Percentiles rank a stretch among this genome's conserved stretches.
Conservation (phyloP, 768 basidiomycete species). For the Leucocoprinus sp. region DNA sequence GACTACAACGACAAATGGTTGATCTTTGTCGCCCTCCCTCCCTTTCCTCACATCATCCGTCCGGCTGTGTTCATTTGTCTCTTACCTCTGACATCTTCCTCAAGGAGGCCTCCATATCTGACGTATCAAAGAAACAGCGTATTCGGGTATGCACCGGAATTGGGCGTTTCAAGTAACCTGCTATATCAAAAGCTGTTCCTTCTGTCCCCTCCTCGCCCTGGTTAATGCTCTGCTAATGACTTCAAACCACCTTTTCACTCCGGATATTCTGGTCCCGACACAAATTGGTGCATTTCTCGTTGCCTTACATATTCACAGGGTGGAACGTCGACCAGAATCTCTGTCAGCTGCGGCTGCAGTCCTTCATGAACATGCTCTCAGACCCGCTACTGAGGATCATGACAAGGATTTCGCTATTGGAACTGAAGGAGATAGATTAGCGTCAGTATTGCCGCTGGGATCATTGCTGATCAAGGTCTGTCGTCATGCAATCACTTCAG, state of each 20-base stretch:
- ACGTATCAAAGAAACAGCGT: too few relatives aligned
- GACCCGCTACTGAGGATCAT: constrained; percentile 47
- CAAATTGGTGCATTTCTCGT: constrained; percentile 90
- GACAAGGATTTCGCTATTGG: constrained; percentile 83
- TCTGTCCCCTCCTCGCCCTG: constrained; percentile 70
- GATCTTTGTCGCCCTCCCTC: too few relatives aligned
- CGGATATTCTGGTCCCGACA: constrained; percentile 50
- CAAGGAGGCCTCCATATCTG: too few relatives aligned
- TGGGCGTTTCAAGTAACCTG: too few relatives aligned
- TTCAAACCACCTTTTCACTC: constrained; percentile 67
- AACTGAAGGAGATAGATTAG: constrained; percentile 96
- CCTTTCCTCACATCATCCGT: too few relatives aligned
- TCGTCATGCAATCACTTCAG: background rate
- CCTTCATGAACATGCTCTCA: constrained; percentile 59
- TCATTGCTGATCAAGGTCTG: constrained; percentile 87
- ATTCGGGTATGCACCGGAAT: too few relatives aligned
- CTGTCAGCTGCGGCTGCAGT: constrained; percentile 75
- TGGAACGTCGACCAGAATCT: constrained; percentile 69
- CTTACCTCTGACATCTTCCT: too few relatives aligned
- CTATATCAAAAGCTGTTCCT: too few relatives aligned
- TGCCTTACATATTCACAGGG: constrained; percentile 69
- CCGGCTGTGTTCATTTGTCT: too few relatives aligned
- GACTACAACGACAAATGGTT: too few relatives aligned
- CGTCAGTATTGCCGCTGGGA: constrained; percentile 88
- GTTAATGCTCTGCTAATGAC: constrained; percentile 64